Base-by-base conservation (phyloP, 116 monocot species). In the Cymodocea nodosa region DNA sequence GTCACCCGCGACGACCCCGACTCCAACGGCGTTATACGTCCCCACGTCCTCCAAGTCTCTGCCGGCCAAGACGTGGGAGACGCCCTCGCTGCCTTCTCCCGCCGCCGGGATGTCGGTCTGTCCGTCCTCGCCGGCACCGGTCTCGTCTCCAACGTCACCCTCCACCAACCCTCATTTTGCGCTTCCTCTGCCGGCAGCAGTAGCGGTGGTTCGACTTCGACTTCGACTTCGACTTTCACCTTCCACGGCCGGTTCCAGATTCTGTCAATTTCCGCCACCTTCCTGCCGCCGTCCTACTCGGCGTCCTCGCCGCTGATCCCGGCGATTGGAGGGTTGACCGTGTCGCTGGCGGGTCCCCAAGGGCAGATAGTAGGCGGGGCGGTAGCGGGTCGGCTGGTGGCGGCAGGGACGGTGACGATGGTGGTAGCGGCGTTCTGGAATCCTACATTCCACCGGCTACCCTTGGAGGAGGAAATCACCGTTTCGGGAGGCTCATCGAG, bases 231-330 rank as follows among this genome's bases (percentile, higher is more conserved):
- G 18, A 59, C 55, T 23, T 35, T 80, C 2, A 57, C 55, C 0
- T 74, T 84, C 20, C 80, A 52, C 14, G 84, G 84, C 19, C 61
- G 63, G 17, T 77, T 84, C 57, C 77, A 84, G 63, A 73, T 84
- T 11, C 70, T 84, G 40, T 84, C 80, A 30, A 49, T 84, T 52
- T 77, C 76, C 50, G 80, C 77, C 36, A 71, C 74, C 59, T 60
- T 83, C 62, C 62, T 83, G 11, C 77, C 71, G 0, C 73, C 76
- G 56, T 59, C 67, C 16, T 13, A 35, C 5, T 10, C 66, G 51
- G 55, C 67, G 40, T 13, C 56, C 5, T 10, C 66, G 35, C 4
- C 56, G 15, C 20, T 35, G 5, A 24, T 49, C 11, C 65, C 65
- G 71, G 58, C 51, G 23, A 25, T 15, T 24, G 71, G 59, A 56